Base-by-base conservation (phyloP, 169 alveolate species). In the Cryptosporidium andersoni region DNA sequence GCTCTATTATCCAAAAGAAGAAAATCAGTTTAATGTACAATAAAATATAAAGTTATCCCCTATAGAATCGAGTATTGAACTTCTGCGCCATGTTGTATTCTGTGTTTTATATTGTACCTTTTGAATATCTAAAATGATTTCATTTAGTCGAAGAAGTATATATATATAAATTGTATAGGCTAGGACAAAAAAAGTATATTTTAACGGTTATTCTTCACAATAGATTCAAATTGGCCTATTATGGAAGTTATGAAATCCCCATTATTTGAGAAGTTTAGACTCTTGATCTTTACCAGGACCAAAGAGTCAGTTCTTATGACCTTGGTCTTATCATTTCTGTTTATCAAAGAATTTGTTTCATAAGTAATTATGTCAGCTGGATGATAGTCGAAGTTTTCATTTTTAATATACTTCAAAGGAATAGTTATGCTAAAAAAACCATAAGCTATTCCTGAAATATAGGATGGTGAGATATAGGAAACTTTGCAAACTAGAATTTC, bases 401-500 rank as follows among this genome's bases (percentile, higher is more conserved):
- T 64, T 34, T 39, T 43, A 58, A 74, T 47, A 42, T 16, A 40
- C 51, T 74, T 74, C 47, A 62, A 43, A 6, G 85, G 85, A 74
- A 74, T 62, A 3, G 62, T 49, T 47, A 74, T 58, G 55, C 60
- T 74, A 36, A 74, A 51, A 56, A 74, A 45, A 25, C 85, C 85
- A 58, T 74, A 74, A n/a, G 85, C 60, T 25, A 74, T 74, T 56
- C 85, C 85, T 12, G 85, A 74, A 16, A 74, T 37, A 58, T 74
- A 68, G 2, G 68, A 60, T 11, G 85, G 85, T n/a, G 85, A 74
- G 36, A 74, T 58, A 16, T 74, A 68, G 3, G 67, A 74, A 58
- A 74, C 60, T n/a, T 68, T 36, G 51, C 85, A 74, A 25, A 74
- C 48, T 47, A 74, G 62, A 5, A 36, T 34, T 55, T 74, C 74